Conservation (phyloP, 257 asterid species). For the Leptodermis oblonga region DNA sequence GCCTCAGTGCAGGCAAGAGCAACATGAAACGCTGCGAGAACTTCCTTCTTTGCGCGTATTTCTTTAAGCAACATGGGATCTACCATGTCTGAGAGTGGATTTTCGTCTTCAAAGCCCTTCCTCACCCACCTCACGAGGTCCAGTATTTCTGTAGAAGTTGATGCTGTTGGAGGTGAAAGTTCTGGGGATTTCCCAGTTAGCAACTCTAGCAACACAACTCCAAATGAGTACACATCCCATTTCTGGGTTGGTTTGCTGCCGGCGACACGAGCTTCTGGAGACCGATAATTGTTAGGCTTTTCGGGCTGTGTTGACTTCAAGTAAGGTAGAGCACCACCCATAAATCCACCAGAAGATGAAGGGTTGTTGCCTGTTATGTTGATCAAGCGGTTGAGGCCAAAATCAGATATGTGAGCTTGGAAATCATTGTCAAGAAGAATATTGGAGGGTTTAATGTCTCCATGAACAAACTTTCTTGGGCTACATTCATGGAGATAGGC, state of each 20-base stretch:
- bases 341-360: conserved; percentile 79
- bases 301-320: conserved; percentile 54
- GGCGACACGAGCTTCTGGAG: conserved; percentile 74
- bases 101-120: conserved; percentile 79
- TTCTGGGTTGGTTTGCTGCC: conserved; percentile 75
- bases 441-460: conserved; percentile 78
- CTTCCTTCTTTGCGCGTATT: conserved; percentile 76
- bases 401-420: conserved; percentile 68
- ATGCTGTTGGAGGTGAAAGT: conserved; percentile 54
- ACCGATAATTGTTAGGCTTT: conserved; percentile 53
- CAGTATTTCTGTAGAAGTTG: conserved; percentile 55
- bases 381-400: conserved; percentile 86
- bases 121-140: conserved; percentile 91
- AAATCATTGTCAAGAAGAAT: conserved; percentile 80
- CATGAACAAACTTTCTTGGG: conserved; percentile 88
- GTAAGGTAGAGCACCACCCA: conserved; percentile 83
- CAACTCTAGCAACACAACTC: conserved; percentile 77
- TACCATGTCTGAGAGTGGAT: conserved; percentile 68
- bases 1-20: conserved; percentile 87
- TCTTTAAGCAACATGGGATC: conserved; percentile 73
- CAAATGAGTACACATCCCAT: conserved; percentile 94
- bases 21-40: conserved; percentile 57
- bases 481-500: conserved; percentile 96
- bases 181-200: conserved; percentile 84
- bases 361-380: conserved; percentile 87